Percentiles rank a stretch among this genome's conserved stretches.
Evolutionary conservation across 2,329 filamentous ascomycete species (phyloP).

Genomic region (Capronia americana): DNA sequence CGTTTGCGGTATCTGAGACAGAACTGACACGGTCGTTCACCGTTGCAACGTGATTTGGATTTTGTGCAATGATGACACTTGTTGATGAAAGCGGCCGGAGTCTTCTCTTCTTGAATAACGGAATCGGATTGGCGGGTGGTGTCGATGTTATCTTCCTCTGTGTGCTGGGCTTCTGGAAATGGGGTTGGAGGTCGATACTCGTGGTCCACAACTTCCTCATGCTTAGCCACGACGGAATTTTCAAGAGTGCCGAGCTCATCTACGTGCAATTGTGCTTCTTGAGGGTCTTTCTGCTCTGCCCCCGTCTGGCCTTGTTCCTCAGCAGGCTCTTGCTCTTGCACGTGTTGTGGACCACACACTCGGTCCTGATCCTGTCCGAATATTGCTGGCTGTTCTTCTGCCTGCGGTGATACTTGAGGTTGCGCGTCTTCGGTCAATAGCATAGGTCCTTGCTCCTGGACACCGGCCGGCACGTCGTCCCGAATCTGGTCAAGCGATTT

Average conservation of each 20-base stretch:
- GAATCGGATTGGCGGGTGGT: not conserved
- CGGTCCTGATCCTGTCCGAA: not conserved
- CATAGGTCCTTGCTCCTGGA: not conserved
- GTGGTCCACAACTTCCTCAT: not conserved
- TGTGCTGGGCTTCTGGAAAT: not conserved
- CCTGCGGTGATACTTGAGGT: not conserved
- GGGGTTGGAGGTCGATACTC: not conserved
- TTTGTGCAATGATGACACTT: slow-evolving; percentile 4
- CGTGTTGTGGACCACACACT: not conserved
- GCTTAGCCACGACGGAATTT: not conserved
- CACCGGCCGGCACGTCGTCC: not conserved
- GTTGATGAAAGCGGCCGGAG: not conserved
- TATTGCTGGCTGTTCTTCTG: not conserved
- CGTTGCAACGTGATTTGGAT: not conserved
- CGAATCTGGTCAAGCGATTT: not conserved
- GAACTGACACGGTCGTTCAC: not conserved
- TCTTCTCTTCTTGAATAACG: not conserved
- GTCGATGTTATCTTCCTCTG: not conserved
- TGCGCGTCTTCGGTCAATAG: not conserved
- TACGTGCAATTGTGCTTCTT: not conserved
- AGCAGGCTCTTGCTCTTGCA: not conserved
- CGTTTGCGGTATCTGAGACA: not conserved
- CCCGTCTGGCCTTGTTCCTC: not conserved
- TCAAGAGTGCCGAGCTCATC: not conserved
- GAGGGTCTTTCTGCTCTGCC: not conserved